Conservation (phyloP, 164 flowering plant genomes). For the Umbilicus rupestris region DNA sequence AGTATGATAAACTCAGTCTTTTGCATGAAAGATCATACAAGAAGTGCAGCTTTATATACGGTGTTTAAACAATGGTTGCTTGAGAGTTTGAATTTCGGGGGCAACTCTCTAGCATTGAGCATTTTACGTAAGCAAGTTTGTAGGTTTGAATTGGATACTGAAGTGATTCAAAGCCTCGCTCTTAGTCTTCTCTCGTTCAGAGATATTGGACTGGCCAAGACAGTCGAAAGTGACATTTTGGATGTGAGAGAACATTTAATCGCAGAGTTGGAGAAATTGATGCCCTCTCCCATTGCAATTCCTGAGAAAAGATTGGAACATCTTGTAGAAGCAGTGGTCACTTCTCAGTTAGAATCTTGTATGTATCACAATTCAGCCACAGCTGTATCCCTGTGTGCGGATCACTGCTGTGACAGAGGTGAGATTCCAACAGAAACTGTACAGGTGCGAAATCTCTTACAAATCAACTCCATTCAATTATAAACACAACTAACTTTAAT, state of each 20-base stretch:
- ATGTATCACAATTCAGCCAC: conserved; percentile 49
- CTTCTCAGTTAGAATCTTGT: conserved; percentile 52
- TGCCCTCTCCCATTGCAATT: conserved; percentile 57
- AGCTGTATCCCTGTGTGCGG: conserved; percentile 48
- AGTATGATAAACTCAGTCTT: conserved; percentile 26
- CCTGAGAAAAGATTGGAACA: conserved; percentile 74
- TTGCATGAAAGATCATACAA: conserved; percentile 34
- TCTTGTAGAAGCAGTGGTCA: conserved; percentile 54
- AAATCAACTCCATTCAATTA: not conserved
- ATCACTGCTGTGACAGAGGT: conserved; percentile 58
- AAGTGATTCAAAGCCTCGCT: conserved; percentile 50
- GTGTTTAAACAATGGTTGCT: conserved; percentile 47
- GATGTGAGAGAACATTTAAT: conserved; percentile 39
- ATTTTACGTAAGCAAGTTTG: conserved; percentile 41
- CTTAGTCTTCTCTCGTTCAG: conserved; percentile 27
- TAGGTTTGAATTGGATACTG: conserved; percentile 26
- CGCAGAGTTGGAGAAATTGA: conserved; percentile 45
- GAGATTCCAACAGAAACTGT: conserved; percentile 67
- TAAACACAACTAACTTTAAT: not conserved
- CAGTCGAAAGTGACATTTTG: conserved; percentile 19
- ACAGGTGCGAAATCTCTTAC: conserved; percentile 41
- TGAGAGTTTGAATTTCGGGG: conserved; percentile 47
- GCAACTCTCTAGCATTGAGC: conserved; percentile 40
- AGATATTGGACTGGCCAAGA: conserved; percentile 23
- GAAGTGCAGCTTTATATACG: conserved; percentile 44